These are phyloP conservation scores for Pseudogymnoascus sp. DNA, from an alignment of 2,329 filamentous ascomycete species.

Conservation along the genomic window DNA sequence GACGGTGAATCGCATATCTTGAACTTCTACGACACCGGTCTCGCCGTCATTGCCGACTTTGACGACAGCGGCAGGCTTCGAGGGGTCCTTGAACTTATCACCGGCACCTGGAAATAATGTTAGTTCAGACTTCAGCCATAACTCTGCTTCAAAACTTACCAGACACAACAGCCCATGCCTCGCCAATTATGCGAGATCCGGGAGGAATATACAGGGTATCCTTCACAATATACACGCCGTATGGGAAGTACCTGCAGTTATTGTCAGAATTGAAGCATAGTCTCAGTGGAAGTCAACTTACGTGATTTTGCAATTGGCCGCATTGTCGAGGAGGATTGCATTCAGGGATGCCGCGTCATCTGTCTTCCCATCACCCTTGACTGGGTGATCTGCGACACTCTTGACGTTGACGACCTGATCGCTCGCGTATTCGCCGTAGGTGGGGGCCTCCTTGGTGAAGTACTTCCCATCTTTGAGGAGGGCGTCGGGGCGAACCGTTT, in stretches of 20 bases:
- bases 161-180: slow-evolving; percentile 40
- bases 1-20: slow-evolving; percentile 46
- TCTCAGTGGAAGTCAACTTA: not conserved
- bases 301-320: slow-evolving; percentile 13
- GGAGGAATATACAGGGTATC: slow-evolving; percentile 40
- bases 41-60: slow-evolving; percentile 44
- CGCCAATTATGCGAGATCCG: slow-evolving; percentile 46
- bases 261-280: slow-evolving; percentile 13
- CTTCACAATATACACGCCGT: slow-evolving; percentile 39
- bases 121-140: not conserved
- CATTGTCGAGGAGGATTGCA: slow-evolving; percentile 24
- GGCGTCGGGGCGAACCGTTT: slow-evolving; percentile 25
- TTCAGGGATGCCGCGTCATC: slow-evolving; percentile 31
- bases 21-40: slow-evolving; percentile 43
- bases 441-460: slow-evolving; percentile 35
- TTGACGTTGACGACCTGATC: slow-evolving; percentile 41
- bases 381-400: slow-evolving; percentile 32
- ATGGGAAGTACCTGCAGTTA: slow-evolving; percentile 36
- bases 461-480: slow-evolving; percentile 33
- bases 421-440: slow-evolving; percentile 36
- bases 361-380: slow-evolving; percentile 36
- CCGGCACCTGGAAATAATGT: slow-evolving; percentile 40
- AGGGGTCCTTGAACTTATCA: slow-evolving; percentile 35
- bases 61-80: slow-evolving; percentile 39
- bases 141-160: not conserved